These are phyloP conservation scores for Phyllosticta citriasiana DNA, from an alignment of 2,329 filamentous ascomycete species.

Conservation along the genomic window DNA sequence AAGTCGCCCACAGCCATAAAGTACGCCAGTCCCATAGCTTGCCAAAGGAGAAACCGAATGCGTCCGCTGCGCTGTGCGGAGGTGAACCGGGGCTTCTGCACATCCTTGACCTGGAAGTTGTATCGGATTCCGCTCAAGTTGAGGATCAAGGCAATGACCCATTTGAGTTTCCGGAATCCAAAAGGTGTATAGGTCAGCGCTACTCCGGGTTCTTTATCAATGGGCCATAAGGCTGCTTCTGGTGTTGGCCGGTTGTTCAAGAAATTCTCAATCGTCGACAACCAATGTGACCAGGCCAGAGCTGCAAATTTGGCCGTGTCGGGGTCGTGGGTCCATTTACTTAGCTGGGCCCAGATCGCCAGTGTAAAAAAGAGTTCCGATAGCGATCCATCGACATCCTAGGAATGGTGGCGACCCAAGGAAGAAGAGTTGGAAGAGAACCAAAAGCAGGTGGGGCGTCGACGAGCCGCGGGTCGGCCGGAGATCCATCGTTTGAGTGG, in stretches of 20 bases:
- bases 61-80: neutral
- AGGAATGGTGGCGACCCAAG: too few species aligned
- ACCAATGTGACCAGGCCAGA: constrained; percentile 11
- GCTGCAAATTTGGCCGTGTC: constrained; percentile 4
- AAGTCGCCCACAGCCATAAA: constrained; percentile 10
- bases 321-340: constrained; percentile 3
- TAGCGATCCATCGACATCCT: too few species aligned
- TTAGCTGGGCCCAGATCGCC: constrained; percentile 1
- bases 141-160: constrained; percentile 10
- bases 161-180: constrained; percentile 10
- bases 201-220: constrained; percentile 6
- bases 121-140: constrained; percentile 11
- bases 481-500: too few species aligned
- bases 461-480: too few species aligned
- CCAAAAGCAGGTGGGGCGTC: too few species aligned
- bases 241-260: neutral
- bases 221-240: constrained; percentile 9
- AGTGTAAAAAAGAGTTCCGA: neutral
- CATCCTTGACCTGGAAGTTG: constrained; percentile 13
- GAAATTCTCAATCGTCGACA: constrained; percentile 11
- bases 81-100: constrained; percentile 5
- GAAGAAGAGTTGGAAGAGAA: too few species aligned
- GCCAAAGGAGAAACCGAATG: constrained; percentile 5
- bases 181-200: constrained; percentile 2
- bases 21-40: neutral